Evolutionary conservation across 2,329 filamentous ascomycete genomes (phyloP).

Genomic region (Scolecobasidium constrictum): DNA sequence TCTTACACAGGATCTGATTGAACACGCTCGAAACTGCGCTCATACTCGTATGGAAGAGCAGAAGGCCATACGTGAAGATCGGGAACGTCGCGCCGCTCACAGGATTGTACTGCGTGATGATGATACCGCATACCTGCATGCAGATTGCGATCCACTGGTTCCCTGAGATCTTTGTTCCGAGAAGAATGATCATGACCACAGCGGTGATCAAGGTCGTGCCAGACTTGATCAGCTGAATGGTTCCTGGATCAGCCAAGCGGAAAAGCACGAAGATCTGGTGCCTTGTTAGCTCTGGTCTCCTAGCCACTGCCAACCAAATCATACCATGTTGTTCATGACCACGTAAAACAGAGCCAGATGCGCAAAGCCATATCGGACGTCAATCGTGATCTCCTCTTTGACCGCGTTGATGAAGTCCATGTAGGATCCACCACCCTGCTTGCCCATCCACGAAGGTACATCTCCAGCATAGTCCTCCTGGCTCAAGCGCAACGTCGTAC

Average conservation of each 20-base stretch:
- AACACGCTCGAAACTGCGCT: conserved; percentile 24
- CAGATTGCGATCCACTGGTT: conserved; percentile 23
- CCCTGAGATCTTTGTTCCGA: conserved; percentile 18
- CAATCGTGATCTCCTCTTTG: conserved; percentile 18
- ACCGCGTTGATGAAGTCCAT: no score
- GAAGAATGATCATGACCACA: conserved; percentile 19
- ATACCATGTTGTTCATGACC: conserved; percentile 25
- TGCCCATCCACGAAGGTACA: no score
- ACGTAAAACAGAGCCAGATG: conserved; percentile 23
- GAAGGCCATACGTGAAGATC: conserved; percentile 19
- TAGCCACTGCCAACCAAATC: no score
- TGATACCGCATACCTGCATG: conserved; percentile 21
- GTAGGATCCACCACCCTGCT: no score
- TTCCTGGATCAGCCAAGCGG: conserved; percentile 23
- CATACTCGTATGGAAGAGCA: conserved; percentile 23
- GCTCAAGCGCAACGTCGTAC: no score
- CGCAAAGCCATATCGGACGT: conserved; percentile 22
- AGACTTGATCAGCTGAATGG: conserved; percentile 23
- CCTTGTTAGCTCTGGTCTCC: no score
- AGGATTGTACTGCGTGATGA: conserved; percentile 22
- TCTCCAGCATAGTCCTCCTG: no score
- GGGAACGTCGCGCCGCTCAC: conserved; percentile 20
- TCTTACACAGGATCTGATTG: conserved; percentile 24
- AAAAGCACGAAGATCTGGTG: conserved; percentile 23
- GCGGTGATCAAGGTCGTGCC: conserved; percentile 23